phyloP scores from a whole-genome alignment of 768 basidiomycete species.

The Scleroderma bovista region DNA sequence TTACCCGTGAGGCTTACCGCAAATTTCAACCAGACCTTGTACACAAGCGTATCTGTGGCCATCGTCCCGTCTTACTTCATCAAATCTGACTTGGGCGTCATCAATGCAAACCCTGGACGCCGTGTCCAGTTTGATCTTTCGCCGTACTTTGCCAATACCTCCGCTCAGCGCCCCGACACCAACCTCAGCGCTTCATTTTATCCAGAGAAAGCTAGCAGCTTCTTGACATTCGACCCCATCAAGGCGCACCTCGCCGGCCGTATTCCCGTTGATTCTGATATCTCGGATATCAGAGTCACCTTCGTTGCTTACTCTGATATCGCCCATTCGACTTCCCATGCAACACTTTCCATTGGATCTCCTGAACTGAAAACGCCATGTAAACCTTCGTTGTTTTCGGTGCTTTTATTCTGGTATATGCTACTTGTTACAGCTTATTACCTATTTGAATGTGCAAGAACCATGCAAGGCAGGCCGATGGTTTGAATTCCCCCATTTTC shows the following conservation, averaged over 20 bases:
- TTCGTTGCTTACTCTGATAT: constrained; percentile 64
- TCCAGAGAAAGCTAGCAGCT: constrained; percentile 42
- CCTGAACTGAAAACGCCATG: constrained; percentile 32
- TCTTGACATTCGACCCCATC: constrained; percentile 47
- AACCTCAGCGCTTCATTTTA: constrained; percentile 51
- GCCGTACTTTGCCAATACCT: constrained; percentile 49
- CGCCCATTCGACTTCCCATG: constrained; percentile 70
- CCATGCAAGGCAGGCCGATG: too few species aligned
- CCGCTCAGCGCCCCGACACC: constrained; percentile 38
- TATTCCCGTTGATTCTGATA: constrained; percentile 43
- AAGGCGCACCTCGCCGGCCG: constrained; percentile 48
- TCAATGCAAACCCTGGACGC: constrained; percentile 48
- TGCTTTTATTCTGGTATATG: too few species aligned
- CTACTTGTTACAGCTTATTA: too few species aligned
- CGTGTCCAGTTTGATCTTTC: constrained; percentile 48
- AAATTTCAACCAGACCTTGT: constrained; percentile 60
- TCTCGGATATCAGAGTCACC: constrained; percentile 41
- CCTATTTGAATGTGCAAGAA: too few species aligned
- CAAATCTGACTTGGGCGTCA: constrained; percentile 47
- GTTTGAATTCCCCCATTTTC: too few species aligned
- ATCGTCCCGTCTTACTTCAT: constrained; percentile 73
- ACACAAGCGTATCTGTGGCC: constrained; percentile 58
- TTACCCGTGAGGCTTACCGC: constrained; percentile 63
- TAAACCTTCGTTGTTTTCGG: too few species aligned
- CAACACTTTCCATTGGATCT: constrained; percentile 47